Evolutionary conservation across 495 filamentous ascomycete genomes (phyloP).

Genomic region (Penicillium arizonense): DNA sequence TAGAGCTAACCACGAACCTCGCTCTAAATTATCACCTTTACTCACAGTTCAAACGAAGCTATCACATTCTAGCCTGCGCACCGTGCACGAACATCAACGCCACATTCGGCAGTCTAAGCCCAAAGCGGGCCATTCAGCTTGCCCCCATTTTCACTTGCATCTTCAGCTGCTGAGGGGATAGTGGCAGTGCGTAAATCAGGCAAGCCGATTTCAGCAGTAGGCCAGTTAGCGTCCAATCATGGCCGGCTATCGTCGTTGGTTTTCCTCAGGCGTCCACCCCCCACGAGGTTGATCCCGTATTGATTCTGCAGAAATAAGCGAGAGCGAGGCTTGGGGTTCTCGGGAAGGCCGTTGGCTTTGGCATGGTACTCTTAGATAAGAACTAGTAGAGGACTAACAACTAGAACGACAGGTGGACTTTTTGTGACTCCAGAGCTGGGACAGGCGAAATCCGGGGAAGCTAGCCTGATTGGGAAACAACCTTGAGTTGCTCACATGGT

Average conservation of each 20-base stretch:
- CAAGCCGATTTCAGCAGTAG: background rate
- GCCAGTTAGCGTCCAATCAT: background rate
- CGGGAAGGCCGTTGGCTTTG: background rate
- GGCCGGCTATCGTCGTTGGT: background rate
- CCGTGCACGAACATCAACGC: background rate
- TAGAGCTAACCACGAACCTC: background rate
- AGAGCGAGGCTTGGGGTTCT: background rate
- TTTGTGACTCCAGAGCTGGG: too few relatives aligned
- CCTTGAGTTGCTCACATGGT: background rate
- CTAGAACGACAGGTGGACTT: too few relatives aligned
- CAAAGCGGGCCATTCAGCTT: background rate
- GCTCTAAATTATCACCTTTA: background rate
- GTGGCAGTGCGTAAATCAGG: background rate
- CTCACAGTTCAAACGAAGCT: background rate
- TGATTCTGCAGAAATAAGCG: background rate
- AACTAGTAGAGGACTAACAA: too few relatives aligned
- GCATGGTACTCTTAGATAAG: too few relatives aligned
- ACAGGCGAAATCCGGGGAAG: too few relatives aligned
- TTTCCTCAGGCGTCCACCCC: background rate
- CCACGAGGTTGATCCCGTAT: background rate
- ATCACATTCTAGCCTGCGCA: background rate
- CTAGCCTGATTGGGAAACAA: too few relatives aligned
- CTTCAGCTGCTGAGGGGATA: background rate
- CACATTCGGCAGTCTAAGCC: background rate
- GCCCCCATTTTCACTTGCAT: background rate